Percentiles rank a stretch among this genome's conserved stretches.
Conservation (phyloP, 2,329 filamentous ascomycete species). For the Fusarium graminum region DNA sequence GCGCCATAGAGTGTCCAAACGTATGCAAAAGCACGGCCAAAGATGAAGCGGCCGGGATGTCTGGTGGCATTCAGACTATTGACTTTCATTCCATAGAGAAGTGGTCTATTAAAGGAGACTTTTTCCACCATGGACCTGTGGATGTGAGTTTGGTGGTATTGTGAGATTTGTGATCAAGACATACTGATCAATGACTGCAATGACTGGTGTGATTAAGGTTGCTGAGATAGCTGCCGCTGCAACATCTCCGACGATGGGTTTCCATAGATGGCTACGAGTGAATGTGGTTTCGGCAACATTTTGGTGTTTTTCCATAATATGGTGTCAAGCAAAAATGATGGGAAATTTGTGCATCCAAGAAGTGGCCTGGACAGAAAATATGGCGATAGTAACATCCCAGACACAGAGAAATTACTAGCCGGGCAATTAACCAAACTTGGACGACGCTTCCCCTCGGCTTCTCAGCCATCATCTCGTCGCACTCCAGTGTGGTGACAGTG, state of each 20-base stretch:
- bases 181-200: constrained; percentile 50
- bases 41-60: constrained; percentile 45
- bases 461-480: neutral
- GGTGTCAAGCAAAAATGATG: accelerated
- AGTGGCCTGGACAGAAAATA: neutral
- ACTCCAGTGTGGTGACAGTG: neutral
- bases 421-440: neutral
- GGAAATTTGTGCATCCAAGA: neutral
- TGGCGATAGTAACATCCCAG: neutral
- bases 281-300: constrained; percentile 12
- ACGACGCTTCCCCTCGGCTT: constrained; percentile 4
- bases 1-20: constrained; percentile 50
- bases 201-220: constrained; percentile 47
- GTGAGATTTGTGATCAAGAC: neutral
- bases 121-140: constrained; percentile 43
- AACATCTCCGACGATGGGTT: constrained; percentile 43
- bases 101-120: constrained; percentile 39
- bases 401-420: neutral
- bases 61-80: constrained; percentile 34
- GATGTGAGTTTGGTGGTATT: neutral
- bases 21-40: constrained; percentile 46
- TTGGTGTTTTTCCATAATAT: constrained; percentile 36
- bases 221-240: constrained; percentile 48
- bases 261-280: constrained; percentile 30
- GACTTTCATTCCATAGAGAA: constrained; percentile 28